Conservation (phyloP, 2,329 filamentous ascomycete genomes). For the Alternaria sp. region DNA sequence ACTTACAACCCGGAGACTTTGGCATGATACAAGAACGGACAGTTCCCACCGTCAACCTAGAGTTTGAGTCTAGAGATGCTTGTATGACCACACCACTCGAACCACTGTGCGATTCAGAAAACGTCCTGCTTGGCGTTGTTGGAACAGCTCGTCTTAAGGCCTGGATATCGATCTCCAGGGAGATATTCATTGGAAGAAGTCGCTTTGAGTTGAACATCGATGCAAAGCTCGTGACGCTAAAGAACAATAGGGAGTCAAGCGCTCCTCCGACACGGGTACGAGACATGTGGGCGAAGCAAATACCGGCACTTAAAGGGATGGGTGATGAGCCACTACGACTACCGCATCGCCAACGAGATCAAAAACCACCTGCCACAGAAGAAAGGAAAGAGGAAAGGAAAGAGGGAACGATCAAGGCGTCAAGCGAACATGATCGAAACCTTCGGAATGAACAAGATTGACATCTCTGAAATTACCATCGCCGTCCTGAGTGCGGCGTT, state of each 20-base stretch:
- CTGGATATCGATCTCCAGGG: not conserved
- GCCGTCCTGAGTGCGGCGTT: too few relatives aligned
- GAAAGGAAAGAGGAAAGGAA: not conserved
- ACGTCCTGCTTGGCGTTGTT: fast-evolving
- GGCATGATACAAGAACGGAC: not conserved
- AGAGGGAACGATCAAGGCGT: too few relatives aligned
- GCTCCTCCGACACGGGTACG: too few relatives aligned
- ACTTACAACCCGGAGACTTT: fast-evolving
- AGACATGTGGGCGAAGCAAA: too few relatives aligned
- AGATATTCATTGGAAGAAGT: not conserved
- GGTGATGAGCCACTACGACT: not conserved
- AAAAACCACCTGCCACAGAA: not conserved
- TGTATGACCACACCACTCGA: not conserved
- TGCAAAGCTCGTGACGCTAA: not conserved
- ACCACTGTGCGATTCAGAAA: not conserved
- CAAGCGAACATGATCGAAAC: too few relatives aligned
- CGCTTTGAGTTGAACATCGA: not conserved
- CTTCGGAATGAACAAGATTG: too few relatives aligned
- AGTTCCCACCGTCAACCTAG: fast-evolving
- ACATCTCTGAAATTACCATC: too few relatives aligned
- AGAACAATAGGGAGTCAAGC: too few relatives aligned
- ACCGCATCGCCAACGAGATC: not conserved
- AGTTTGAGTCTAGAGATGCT: not conserved
- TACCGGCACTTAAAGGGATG: not conserved
- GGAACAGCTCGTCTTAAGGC: fast-evolving